Evolutionary conservation across 768 basidiomycete genomes (phyloP).

Genomic region (Podaxis sp.): DNA sequence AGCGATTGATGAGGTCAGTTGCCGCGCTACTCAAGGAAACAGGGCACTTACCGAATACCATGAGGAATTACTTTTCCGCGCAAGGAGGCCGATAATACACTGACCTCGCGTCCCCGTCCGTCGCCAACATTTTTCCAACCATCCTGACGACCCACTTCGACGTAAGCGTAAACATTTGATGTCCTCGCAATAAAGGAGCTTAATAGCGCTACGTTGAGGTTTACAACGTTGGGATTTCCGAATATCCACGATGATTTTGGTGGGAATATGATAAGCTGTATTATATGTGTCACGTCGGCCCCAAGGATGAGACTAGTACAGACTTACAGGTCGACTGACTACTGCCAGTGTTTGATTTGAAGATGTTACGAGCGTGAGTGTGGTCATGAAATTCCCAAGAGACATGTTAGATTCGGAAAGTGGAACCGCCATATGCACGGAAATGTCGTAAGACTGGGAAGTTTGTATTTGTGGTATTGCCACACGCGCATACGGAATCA

Average conservation of each 20-base stretch:
- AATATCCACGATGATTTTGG: slow-evolving; percentile 37
- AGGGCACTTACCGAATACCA: slow-evolving; percentile 57
- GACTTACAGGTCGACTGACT: slow-evolving; percentile 63
- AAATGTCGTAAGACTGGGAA: slow-evolving; percentile 72
- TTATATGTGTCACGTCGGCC: slow-evolving; percentile 7
- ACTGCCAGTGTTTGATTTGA: slow-evolving; percentile 60
- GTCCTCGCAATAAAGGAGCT: slow-evolving; percentile 45
- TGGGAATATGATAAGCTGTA: slow-evolving; percentile 59
- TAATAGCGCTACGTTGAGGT: slow-evolving; percentile 56
- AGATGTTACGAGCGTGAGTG: slow-evolving; percentile 51
- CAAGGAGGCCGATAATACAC: slow-evolving; percentile 57
- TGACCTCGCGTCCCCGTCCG: slow-evolving; percentile 72
- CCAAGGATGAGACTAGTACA: not conserved
- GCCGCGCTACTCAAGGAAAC: not conserved
- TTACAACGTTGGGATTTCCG: slow-evolving; percentile 33
- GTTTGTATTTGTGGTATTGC: slow-evolving; percentile 47
- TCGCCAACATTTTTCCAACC: slow-evolving; percentile 65
- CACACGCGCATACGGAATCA: slow-evolving; percentile 57
- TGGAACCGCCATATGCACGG: slow-evolving; percentile 62
- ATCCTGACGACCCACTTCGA: slow-evolving; percentile 75
- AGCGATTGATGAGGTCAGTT: not conserved
- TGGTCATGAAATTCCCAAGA: slow-evolving; percentile 84
- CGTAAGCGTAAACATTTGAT: slow-evolving; percentile 45
- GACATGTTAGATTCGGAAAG: slow-evolving; percentile 60
- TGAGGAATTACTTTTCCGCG: slow-evolving; percentile 58